These are phyloP conservation scores for Suhomyces taliae DNA, from an alignment of 1,139 yeast genomes.

Conservation along the genomic window DNA sequence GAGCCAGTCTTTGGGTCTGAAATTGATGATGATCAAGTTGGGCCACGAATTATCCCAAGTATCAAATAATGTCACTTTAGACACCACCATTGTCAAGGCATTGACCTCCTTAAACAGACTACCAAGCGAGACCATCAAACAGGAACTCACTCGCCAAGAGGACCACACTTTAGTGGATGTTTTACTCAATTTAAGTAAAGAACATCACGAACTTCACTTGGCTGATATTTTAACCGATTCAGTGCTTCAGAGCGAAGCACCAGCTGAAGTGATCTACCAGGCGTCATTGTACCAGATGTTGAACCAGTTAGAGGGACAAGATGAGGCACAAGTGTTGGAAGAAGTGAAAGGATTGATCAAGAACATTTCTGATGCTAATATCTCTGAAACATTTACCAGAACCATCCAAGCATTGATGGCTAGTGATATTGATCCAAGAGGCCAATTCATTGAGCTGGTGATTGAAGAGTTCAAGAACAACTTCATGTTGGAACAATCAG, in stretches of 20 bases:
- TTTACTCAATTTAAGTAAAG: conserved; percentile 19
- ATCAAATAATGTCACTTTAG: conserved; percentile 12
- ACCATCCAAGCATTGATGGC: conserved; percentile 21
- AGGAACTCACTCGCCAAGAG: conserved; percentile 10
- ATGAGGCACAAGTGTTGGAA: conserved; percentile 10
- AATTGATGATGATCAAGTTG: conserved; percentile 22
- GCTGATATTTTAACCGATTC: conserved; percentile 16
- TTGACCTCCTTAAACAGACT: conserved; percentile 1
- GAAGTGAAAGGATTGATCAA: conserved; percentile 1
- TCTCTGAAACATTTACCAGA: conserved; percentile 16
- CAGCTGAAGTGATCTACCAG: conserved; percentile 20
- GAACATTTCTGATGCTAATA: conserved; percentile 7
- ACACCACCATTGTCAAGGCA: background rate
- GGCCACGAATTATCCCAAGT: conserved; percentile 27
- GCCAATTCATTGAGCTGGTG: conserved; percentile 18
- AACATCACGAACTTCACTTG: conserved; percentile 11
- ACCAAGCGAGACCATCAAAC: background rate
- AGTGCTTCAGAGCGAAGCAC: background rate
- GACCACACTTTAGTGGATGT: conserved; percentile 27
- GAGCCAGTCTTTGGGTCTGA: conserved; percentile 12
- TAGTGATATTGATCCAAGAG: conserved; percentile 21
- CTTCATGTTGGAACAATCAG: conserved; percentile 21
- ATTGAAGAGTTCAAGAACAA: conserved; percentile 14
- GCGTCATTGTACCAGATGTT: conserved; percentile 16
- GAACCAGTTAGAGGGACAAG: conserved; percentile 4